Percentiles rank a stretch among this genome's conserved stretches.
These are phyloP conservation scores for Colletotrichum siamense DNA, from an alignment of 2,329 filamentous ascomycete species.

Conservation along the genomic window DNA sequence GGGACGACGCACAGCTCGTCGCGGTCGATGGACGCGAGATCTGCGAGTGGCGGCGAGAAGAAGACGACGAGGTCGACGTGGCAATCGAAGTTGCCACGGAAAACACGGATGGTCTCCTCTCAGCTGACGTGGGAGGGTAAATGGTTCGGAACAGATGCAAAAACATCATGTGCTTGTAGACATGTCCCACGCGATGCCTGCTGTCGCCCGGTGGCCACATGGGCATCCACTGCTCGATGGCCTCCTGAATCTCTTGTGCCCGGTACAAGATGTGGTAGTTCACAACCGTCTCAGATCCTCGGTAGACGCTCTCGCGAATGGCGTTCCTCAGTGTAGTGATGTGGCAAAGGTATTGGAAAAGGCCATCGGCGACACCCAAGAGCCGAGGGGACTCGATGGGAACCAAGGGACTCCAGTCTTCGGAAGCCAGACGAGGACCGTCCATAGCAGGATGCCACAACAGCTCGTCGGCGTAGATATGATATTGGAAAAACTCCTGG, in stretches of 20 bases:
- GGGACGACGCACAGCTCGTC: conserved; percentile 40
- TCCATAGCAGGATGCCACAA: conserved; percentile 52
- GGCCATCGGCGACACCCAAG: conserved; percentile 80
- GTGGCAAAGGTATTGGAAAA: conserved; percentile 79
- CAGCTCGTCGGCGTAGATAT: conserved; percentile 70
- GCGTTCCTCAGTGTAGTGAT: conserved; percentile 79
- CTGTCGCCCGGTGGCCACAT: conserved; percentile 62
- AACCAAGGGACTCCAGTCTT: conserved; percentile 47
- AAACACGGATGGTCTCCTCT: conserved; percentile 17
- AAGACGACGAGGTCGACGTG: conserved; percentile 20
- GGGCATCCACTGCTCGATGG: conserved; percentile 77
- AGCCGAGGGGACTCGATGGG: conserved; percentile 60
- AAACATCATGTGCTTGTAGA: conserved; percentile 73
- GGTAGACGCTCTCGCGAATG: conserved; percentile 71
- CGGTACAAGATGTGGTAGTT: conserved; percentile 76
- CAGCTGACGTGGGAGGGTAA: conserved; percentile 52
- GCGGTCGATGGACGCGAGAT: conserved; percentile 22
- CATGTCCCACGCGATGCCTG: conserved; percentile 58
- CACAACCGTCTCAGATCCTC: conserved; percentile 69
- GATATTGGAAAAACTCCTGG: conserved; percentile 86
- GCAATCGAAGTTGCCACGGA: conserved; percentile 21
- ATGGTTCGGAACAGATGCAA: conserved; percentile 68
- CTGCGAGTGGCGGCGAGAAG: conserved; percentile 23
- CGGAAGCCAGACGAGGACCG: conserved; percentile 42
- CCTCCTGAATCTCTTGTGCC: conserved; percentile 77